Evolutionary conservation across 345 rosid genomes (phyloP).

Genomic region (Citropsis articulata): DNA sequence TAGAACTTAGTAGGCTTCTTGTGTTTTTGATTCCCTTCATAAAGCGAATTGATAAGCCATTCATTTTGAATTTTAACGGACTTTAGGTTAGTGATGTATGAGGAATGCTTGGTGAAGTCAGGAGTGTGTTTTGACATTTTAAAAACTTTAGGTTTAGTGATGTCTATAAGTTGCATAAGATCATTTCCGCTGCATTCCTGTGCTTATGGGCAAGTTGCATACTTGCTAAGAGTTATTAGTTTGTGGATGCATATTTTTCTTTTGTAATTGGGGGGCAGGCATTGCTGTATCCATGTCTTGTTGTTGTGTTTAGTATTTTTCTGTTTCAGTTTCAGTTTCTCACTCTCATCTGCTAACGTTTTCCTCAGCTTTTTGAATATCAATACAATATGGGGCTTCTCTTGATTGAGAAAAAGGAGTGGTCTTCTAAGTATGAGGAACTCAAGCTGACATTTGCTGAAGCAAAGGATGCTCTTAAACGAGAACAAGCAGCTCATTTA

Average conservation of each 20-base stretch:
- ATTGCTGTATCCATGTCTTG: not conserved
- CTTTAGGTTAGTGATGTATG: not conserved
- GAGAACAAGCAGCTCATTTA: slow-evolving; percentile 72
- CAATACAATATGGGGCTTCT: slow-evolving; percentile 96
- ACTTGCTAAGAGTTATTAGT: not conserved
- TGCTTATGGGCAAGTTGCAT: not conserved
- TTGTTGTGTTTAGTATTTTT: slow-evolving; percentile 2
- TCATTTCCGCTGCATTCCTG: not conserved
- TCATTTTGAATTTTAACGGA: not conserved
- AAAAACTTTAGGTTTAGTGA: not conserved
- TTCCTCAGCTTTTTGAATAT: slow-evolving; percentile 78
- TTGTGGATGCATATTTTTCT: not conserved
- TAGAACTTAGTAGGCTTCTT: not conserved
- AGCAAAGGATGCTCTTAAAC: slow-evolving; percentile 55
- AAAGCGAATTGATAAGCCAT: not conserved
- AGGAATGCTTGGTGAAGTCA: not conserved
- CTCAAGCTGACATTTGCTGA: slow-evolving; percentile 56
- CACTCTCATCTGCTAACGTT: slow-evolving; percentile 2
- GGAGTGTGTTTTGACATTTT: not conserved
- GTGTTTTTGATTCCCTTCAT: not conserved
- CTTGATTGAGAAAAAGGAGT: slow-evolving; percentile 86
- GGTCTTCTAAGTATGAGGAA: slow-evolving; percentile 68
- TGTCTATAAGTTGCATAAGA: not conserved
- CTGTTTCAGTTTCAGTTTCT: not conserved
- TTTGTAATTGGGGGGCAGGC: not conserved